These are phyloP conservation scores for Panaeolus cyanescens DNA, from an alignment of 768 basidiomycete species.

Conservation along the genomic window DNA sequence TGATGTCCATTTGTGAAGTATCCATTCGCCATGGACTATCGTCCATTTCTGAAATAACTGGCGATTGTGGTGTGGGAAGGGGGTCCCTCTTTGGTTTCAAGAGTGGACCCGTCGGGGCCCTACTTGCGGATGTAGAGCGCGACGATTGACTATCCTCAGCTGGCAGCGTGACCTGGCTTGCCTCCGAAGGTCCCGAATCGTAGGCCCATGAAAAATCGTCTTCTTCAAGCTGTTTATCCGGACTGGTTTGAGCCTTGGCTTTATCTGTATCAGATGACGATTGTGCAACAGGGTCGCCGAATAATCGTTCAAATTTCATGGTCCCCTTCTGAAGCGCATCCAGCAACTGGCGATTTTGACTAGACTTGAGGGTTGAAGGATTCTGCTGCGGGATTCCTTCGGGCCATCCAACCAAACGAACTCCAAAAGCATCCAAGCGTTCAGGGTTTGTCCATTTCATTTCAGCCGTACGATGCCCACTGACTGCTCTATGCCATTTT, in stretches of 20 bases:
- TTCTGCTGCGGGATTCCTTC: conserved; percentile 57
- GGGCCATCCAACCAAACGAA: conserved; percentile 69
- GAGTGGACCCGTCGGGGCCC: not conserved
- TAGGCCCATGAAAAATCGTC: conserved; percentile 48
- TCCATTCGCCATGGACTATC: conserved; percentile 12
- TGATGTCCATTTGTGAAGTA: not conserved
- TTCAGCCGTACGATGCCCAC: conserved; percentile 64
- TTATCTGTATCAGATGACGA: conserved; percentile 8
- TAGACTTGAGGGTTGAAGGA: conserved; percentile 56
- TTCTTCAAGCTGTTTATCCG: conserved; percentile 17
- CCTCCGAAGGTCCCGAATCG: conserved; percentile 29
- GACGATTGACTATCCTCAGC: conserved; percentile 2
- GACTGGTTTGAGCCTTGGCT: not conserved
- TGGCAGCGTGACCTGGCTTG: conserved; percentile 13
- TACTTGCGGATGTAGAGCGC: not conserved
- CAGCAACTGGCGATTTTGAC: conserved; percentile 56
- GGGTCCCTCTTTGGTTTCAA: not conserved
- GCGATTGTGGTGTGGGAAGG: not conserved
- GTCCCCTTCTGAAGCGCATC: conserved; percentile 49
- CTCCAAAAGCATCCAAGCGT: conserved; percentile 55
- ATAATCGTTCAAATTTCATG: conserved; percentile 46
- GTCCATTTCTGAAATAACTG: conserved; percentile 7
- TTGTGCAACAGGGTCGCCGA: conserved; percentile 5
- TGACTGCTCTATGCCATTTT: conserved; percentile 40
- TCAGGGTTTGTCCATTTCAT: conserved; percentile 79